These are phyloP conservation scores for Cubamyces lactineus DNA, from an alignment of 768 basidiomycete genomes.

Conservation along the genomic window DNA sequence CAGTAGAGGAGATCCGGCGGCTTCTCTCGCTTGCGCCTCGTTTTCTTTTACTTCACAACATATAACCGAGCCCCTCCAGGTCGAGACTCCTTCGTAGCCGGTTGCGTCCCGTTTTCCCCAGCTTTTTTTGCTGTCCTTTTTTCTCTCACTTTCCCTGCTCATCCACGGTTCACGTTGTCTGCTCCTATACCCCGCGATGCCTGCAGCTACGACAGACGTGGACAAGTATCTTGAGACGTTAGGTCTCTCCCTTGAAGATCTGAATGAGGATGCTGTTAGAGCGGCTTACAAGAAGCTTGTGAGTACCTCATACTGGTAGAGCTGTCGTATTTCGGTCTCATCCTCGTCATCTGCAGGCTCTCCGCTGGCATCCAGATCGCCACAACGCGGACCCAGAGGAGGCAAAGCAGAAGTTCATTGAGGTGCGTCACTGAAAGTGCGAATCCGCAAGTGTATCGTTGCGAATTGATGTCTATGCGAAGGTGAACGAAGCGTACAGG, in stretches of 20 bases:
- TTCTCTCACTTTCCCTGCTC: not conserved
- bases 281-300: conserved; percentile 67
- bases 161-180: conserved; percentile 6
- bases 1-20: conserved; percentile 22
- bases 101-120: conserved; percentile 1
- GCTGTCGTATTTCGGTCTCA: conserved; percentile 30
- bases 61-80: conserved; percentile 25
- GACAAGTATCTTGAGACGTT: conserved; percentile 45
- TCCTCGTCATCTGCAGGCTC: conserved; percentile 43
- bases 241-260: conserved; percentile 46
- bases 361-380: conserved; percentile 72
- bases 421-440: conserved; percentile 44
- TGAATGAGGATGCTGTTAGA: conserved; percentile 56
- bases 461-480: not conserved
- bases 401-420: conserved; percentile 58
- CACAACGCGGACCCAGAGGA: conserved; percentile 53
- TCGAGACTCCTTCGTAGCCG: conserved; percentile 18
- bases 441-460: not conserved
- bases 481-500: conserved; percentile 64
- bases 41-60: conserved; percentile 24
- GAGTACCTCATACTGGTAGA: conserved; percentile 30
- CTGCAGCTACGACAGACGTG: conserved; percentile 28
- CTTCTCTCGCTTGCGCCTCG: conserved; percentile 14
- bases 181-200: conserved; percentile 26
- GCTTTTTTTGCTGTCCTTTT: conserved; percentile 10